Conservation (phyloP, 257 asterid genomes). For the Cruciata laevipes region DNA sequence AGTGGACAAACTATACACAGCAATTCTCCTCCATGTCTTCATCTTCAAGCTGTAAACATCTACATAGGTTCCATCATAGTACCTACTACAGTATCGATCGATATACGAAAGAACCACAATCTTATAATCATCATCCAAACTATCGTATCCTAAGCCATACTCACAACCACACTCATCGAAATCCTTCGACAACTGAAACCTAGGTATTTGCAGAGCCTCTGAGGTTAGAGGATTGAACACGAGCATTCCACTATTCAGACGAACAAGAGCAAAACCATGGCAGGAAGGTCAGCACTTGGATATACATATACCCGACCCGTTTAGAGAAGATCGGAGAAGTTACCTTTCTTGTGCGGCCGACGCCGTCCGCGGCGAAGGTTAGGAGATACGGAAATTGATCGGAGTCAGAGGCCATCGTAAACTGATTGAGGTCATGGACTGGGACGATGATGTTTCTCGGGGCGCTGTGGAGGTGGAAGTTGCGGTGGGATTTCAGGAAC, state of each 20-base stretch:
- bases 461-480: neutral
- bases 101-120: constrained; percentile 31
- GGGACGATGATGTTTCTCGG: constrained; percentile 17
- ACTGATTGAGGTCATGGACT: too few species aligned
- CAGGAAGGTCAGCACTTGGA: constrained; percentile 21
- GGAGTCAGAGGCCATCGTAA: neutral
- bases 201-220: constrained; percentile 10
- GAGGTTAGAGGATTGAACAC: constrained; percentile 34
- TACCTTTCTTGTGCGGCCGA: neutral
- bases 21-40: constrained; percentile 33
- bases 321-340: neutral
- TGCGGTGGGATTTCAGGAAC: constrained; percentile 14
- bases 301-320: neutral
- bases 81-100: constrained; percentile 12
- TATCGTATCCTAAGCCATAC: constrained; percentile 42
- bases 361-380: neutral
- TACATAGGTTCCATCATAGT: constrained; percentile 22
- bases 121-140: constrained; percentile 32
- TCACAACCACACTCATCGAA: neutral
- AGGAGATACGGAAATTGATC: constrained; percentile 6
- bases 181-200: too few species aligned
- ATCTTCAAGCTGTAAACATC: constrained; percentile 30
- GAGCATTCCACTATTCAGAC: constrained; percentile 9
- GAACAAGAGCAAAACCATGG: constrained; percentile 20
- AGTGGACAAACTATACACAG: neutral